Evolutionary conservation across 805 yeast genomes (phyloP).

Genomic region (Jamesozyma jinghongensis): DNA sequence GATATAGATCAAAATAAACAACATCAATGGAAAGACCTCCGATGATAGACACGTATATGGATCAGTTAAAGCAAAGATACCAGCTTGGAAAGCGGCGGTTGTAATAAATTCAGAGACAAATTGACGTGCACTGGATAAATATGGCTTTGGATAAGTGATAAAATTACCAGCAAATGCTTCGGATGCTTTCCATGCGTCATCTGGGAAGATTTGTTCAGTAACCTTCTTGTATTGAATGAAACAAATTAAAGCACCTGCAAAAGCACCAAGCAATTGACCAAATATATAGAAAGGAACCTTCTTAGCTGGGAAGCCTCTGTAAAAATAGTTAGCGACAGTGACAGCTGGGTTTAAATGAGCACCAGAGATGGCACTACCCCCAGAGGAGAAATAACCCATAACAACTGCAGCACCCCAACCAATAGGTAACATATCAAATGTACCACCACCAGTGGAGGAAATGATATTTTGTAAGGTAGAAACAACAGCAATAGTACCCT

Average conservation of each 20-base stretch:
- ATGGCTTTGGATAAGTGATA: conserved; percentile 38
- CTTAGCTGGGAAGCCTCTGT: conserved; percentile 43
- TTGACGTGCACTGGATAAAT: conserved; percentile 36
- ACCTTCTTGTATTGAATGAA: conserved; percentile 39
- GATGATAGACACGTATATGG: conserved; percentile 41
- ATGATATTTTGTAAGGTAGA: conserved; percentile 8
- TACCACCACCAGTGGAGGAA: conserved; percentile 28
- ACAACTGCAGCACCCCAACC: conserved; percentile 50
- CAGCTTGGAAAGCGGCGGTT: conserved; percentile 37
- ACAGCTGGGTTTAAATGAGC: conserved; percentile 52
- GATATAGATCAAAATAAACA: conserved; percentile 37
- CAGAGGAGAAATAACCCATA: conserved; percentile 41
- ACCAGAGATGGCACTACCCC: conserved; percentile 45
- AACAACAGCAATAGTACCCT: conserved; percentile 4
- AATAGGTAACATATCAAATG: conserved; percentile 35
- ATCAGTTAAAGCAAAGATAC: conserved; percentile 44
- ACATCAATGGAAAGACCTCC: conserved; percentile 39
- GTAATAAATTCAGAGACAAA: conserved; percentile 41
- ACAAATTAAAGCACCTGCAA: conserved; percentile 37
- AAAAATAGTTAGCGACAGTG: conserved; percentile 39
- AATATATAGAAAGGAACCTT: conserved; percentile 38
- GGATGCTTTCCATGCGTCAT: conserved; percentile 18
- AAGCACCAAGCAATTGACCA: conserved; percentile 43
- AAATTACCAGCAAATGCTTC: conserved; percentile 36
- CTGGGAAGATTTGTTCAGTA: conserved; percentile 19